These are phyloP conservation scores for Clitopilus hobsonii DNA, from an alignment of 768 basidiomycete genomes.

Conservation along the genomic window DNA sequence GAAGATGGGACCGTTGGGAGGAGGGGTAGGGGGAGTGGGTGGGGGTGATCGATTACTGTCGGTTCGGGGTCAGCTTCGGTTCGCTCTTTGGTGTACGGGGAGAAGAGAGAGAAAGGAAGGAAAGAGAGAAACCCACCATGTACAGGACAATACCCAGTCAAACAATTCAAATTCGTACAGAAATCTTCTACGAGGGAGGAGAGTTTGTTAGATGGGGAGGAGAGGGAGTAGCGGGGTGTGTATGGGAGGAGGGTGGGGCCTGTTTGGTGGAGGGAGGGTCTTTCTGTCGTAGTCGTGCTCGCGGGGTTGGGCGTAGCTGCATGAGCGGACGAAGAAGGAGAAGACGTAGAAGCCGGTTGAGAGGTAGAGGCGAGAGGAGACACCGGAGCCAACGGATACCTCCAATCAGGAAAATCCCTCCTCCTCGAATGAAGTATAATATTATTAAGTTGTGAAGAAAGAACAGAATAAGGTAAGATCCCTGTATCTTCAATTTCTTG, in stretches of 20 bases:
- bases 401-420: not conserved
- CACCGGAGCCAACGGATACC: not conserved
- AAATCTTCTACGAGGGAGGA: slow-evolving; percentile 34
- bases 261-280: not conserved
- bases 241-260: not conserved
- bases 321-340: not conserved
- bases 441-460: slow-evolving; percentile 10
- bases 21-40: slow-evolving; percentile 17
- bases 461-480: slow-evolving; percentile 37
- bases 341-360: not conserved
- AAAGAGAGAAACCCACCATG: slow-evolving; percentile 36
- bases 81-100: not conserved
- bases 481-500: slow-evolving; percentile 43
- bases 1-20: slow-evolving; percentile 18
- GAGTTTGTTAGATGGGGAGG: slow-evolving; percentile 4
- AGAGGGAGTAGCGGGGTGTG: not conserved
- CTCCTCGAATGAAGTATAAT: not conserved
- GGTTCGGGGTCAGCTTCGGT: not conserved
- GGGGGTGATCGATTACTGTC: slow-evolving; percentile 22
- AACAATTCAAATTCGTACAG: slow-evolving; percentile 49
- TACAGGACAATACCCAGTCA: slow-evolving; percentile 42
- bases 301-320: too few species aligned
- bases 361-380: not conserved
- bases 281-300: not conserved
- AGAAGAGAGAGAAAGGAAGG: too few species aligned